These are phyloP conservation scores for Quercus lobata DNA, from an alignment of 331 rosid genomes.

Conservation along the genomic window DNA sequence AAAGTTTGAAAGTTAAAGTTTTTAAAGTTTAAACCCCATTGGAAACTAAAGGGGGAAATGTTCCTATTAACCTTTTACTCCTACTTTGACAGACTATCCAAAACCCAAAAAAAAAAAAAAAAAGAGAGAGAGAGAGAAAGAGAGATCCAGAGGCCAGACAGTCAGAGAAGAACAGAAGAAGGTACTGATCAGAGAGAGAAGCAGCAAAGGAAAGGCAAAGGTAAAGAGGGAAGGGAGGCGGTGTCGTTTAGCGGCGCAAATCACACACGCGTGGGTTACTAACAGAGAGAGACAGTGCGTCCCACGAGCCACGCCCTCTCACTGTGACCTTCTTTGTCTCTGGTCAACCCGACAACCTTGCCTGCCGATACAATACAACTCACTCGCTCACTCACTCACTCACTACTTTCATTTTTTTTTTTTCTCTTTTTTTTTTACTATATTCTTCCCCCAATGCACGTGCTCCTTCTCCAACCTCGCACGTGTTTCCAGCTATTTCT, in stretches of 20 bases:
- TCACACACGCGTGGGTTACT: slow-evolving; percentile 28
- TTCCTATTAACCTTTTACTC: not conserved
- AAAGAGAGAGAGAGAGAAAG: not conserved
- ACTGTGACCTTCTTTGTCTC: slow-evolving; percentile 53
- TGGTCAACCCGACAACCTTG: slow-evolving; percentile 70
- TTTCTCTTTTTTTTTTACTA: not conserved
- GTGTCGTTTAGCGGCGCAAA: slow-evolving; percentile 19
- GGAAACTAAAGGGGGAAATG: not conserved
- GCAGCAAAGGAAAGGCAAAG: not conserved
- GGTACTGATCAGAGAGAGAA: not conserved
- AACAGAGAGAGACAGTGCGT: slow-evolving; percentile 15
- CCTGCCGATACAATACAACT: not conserved
- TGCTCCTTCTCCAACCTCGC: slow-evolving; percentile 22
- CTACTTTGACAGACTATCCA: not conserved
- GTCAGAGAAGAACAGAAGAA: not conserved
- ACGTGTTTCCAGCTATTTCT: slow-evolving; percentile 62
- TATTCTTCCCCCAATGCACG: slow-evolving; percentile 27
- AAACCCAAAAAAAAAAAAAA: not conserved
- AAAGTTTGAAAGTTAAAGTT: too few species aligned
- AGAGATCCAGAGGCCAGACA: not conserved
- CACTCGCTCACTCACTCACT: too few species aligned
- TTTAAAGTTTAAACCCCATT: too few species aligned
- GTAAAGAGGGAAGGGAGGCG: slow-evolving; percentile 1
- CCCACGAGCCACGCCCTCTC: slow-evolving; percentile 36
- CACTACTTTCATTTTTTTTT: too few species aligned